These are phyloP conservation scores for Neofusicoccum sp. DNA, from an alignment of 2,329 filamentous ascomycete species.

Conservation along the genomic window DNA sequence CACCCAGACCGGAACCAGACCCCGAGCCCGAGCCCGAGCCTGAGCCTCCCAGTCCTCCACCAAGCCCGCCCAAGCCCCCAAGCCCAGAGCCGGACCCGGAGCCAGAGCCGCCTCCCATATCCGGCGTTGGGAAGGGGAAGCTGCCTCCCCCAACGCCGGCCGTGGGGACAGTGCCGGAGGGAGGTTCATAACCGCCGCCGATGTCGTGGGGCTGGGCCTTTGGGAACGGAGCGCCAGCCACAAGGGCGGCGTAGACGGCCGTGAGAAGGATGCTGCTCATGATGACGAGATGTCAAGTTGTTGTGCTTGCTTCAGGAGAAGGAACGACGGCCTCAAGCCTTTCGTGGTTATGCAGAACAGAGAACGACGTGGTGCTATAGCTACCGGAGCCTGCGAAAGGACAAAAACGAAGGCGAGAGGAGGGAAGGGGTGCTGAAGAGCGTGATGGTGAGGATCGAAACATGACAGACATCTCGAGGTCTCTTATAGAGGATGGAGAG, in stretches of 20 bases:
- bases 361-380: constrained; percentile 9
- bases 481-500: constrained; percentile 9
- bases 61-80: not conserved
- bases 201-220: not conserved
- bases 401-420: not conserved
- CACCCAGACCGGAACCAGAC: not conserved
- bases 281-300: not conserved
- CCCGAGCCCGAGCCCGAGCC: not conserved
- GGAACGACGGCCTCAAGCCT: constrained; percentile 1
- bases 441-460: not conserved
- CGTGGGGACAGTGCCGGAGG: constrained; percentile 1
- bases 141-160: not conserved
- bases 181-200: not conserved
- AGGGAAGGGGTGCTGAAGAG: constrained; percentile 7
- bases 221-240: constrained; percentile 7
- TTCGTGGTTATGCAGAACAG: constrained; percentile 3
- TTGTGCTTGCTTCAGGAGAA: not conserved
- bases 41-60: not conserved
- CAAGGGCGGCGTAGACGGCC: constrained; percentile 8
- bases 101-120: not conserved
- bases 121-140: not conserved
- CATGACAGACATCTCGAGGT: not conserved
- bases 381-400: constrained; percentile 17
- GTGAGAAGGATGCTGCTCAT: constrained; percentile 6
- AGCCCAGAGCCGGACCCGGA: not conserved